phyloP scores from a whole-genome alignment of 1,284 basidiomycete species.

The Ustilago nuda region DNA sequence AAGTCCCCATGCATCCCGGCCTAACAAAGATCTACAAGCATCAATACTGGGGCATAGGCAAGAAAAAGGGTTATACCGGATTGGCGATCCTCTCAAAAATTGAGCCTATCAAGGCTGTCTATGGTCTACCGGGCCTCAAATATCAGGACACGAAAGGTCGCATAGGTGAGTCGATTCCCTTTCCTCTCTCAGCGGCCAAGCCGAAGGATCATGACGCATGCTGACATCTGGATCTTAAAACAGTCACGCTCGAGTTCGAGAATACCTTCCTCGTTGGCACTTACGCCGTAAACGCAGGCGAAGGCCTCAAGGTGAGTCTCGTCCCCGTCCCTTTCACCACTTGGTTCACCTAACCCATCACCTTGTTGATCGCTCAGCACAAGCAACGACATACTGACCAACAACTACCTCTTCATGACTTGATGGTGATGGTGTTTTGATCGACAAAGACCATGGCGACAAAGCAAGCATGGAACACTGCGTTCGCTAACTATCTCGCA shows the following conservation, averaged over 20 bases:
- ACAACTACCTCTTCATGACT: not conserved
- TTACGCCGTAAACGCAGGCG: conserved; percentile 88
- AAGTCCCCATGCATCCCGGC: conserved; percentile 54
- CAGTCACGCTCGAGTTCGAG: conserved; percentile 83
- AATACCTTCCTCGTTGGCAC: conserved; percentile 80
- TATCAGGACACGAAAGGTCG: conserved; percentile 57
- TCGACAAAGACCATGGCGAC: conserved; percentile 36
- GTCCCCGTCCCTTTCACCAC: not conserved
- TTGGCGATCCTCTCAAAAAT: conserved; percentile 83
- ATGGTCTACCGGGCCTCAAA: conserved; percentile 74
- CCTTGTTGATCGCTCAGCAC: not conserved
- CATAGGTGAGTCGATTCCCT: conserved; percentile 32
- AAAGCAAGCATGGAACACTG: conserved; percentile 60
- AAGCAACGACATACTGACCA: not conserved
- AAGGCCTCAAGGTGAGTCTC: conserved; percentile 77
- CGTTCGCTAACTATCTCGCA: conserved; percentile 76
- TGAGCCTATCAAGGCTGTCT: conserved; percentile 75
- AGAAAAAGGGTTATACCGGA: conserved; percentile 74
- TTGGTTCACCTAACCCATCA: not conserved
- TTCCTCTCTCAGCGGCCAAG: not conserved
- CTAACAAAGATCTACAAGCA: conserved; percentile 59
- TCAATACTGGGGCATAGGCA: conserved; percentile 67
- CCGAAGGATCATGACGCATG: not conserved
- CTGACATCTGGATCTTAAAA: conserved; percentile 67
- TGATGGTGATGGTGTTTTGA: not conserved